Base-by-base conservation (phyloP, 192 early-diverging fungal species). In the Funneliformis geosporum region DNA sequence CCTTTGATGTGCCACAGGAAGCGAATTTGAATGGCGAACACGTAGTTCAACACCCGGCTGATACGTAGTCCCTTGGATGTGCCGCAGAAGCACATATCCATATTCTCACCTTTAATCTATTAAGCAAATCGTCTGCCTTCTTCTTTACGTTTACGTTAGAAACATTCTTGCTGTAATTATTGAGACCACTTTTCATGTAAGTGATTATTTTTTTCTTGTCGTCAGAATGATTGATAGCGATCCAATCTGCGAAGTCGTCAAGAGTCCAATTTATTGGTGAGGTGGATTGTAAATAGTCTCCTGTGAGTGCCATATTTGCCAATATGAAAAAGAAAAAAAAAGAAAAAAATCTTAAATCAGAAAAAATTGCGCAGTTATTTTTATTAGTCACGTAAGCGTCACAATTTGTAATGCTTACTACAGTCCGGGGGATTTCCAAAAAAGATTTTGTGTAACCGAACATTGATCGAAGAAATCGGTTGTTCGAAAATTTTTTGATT, bases 51-150 rank as follows among this genome's bases (percentile, higher is more conserved):
- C 9, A 47, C 70, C 70, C 21, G 18, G 70, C 10, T 72, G 70
- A 72, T 25, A 39, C 38, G 25, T 47, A 72, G 70, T 72, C 70
- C 43, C 43, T 72, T 72, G 70, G 70, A 43, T 72, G 70, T 72
- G 33, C 70, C 44, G 38, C 11, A 72, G 38, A 39, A 67, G 65
- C 25, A 67, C n/a, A 23, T 66, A 10, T 66, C 28, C 64, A 66
- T 25, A 66, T 66, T 66, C n/a, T n/a, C n/a, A n/a, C n/a, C 33
- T 33, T 23, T 38, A 66, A 11, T 25, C 23, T 33, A 66, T 33
- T n/a, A 23, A 33, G 64, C 12, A 23, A 23, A 12, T 66, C 4
- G 12, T 66, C n/a, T 66, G 9, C 64, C 12, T 66, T 66, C 23
- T 33, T 11, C 64, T 11, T 66, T 23, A 23, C 5, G 33, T 66